Evolutionary conservation across 2,329 filamentous ascomycete genomes (phyloP), one percentile per base, ranked within the genome.

Genomic region (Coniochaeta ligniaria): DNA sequence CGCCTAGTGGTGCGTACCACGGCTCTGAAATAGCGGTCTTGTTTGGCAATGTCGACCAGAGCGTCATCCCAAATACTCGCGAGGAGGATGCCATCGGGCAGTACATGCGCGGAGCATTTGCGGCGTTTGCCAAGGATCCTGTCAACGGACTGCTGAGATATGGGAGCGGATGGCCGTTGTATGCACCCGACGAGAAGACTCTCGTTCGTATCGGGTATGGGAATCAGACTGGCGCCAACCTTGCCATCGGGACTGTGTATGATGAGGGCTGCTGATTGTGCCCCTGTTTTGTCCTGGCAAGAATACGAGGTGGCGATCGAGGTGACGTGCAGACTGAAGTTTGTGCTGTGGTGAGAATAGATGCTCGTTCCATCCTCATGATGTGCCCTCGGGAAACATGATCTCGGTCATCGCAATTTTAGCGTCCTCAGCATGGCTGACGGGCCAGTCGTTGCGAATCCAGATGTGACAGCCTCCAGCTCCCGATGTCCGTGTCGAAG

Each of bases 1-100:
- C 0, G 72, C 70, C 9, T 79, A 76, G 52, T 14, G 76, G 77
- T 4, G 76, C 78, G 0, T 82, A 80, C 62, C 79, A 82, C 55
- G 80, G 76, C 0, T 71, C 72, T 1, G 78, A 80, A 28, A 57
- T 80, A 47, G 72, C 77, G 59, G 78, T 80, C 72, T 67, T 79
- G 22, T 78, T 79, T 60, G 76, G 76, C 1, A 67, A 67, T 0
- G 59, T 61, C 0, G 60, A 66, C 0, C 73, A 79, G 63, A 65
- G 63, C 14, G 28, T 64, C 17, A 66, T 75, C 1, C 73, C 72
- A 1, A 60, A 58, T 17, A 55, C 52, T 14, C 20, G 17, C 28
- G 52, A 55, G 52, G 52, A 55, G 28, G 12, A 55, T 5, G 31
- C 26, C 26, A n/a, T 55, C 20, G 52, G 52, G 2, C 22, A n/a